A percentile compares a stretch with the other conserved stretches of the same genome.
Evolutionary conservation across 176 grass and related monocot genomes (phyloP).

Genomic region (Lolium multiflorum): DNA sequence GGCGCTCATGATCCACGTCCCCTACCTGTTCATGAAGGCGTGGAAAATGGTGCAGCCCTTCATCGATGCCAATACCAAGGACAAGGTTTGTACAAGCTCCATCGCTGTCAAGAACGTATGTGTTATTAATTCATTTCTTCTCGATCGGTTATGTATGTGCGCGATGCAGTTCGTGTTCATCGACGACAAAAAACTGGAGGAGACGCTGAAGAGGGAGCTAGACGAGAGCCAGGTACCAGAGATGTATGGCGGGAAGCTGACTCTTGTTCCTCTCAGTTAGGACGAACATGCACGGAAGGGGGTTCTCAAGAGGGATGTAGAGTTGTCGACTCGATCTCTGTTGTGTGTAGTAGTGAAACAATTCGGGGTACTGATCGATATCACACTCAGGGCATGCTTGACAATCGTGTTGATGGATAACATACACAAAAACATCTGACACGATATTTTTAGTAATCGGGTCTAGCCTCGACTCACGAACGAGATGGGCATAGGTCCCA

Average conservation of each 20-base stretch:
- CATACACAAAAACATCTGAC: too few relatives aligned
- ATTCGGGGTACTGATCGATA: too few relatives aligned
- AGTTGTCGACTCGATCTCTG: too few relatives aligned
- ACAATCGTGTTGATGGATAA: too few relatives aligned
- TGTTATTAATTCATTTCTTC: not conserved
- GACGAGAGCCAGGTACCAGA: constrained; percentile 76
- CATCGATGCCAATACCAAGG: constrained; percentile 67
- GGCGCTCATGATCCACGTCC: constrained; percentile 62
- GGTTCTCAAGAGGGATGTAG: too few relatives aligned
- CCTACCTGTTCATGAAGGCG: constrained; percentile 72
- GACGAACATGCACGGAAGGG: not conserved
- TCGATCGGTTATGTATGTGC: not conserved
- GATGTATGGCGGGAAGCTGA: constrained; percentile 65
- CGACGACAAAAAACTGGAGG: constrained; percentile 64
- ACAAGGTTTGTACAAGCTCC: constrained; percentile 50
- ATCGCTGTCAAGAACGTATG: not conserved
- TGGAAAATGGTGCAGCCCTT: constrained; percentile 76
- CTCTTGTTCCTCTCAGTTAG: constrained; percentile 48
- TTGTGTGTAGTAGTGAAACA: too few relatives aligned
- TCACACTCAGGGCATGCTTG: not conserved
- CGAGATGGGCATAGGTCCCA: too few relatives aligned
- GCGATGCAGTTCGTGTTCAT: constrained; percentile 76
- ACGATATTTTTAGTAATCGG: too few relatives aligned
- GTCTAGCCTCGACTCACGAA: too few relatives aligned
- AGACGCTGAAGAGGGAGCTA: constrained; percentile 60